A percentile compares a stretch with the other conserved stretches of the same genome.
These are phyloP conservation scores for Prunus fruticosa DNA, from an alignment of 306 rosid species.

Conservation along the genomic window DNA sequence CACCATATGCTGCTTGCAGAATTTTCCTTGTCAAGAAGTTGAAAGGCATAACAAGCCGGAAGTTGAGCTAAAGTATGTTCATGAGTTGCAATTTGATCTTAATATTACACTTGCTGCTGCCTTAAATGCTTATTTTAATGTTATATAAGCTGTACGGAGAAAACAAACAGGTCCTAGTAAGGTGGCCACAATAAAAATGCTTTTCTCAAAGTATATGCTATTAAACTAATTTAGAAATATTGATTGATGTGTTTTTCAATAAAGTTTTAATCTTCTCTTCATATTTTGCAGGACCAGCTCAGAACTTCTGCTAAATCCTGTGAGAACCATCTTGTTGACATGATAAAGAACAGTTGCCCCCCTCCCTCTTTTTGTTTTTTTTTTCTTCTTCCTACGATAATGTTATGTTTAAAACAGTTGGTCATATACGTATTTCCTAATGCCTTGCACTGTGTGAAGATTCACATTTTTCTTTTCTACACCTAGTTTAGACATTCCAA, in stretches of 20 bases:
- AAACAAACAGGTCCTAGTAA: neutral
- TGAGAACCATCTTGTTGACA: constrained; percentile 40
- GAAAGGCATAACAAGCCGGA: constrained; percentile 99
- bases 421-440: neutral
- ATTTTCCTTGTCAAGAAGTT: constrained; percentile 98
- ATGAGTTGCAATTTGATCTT: constrained; percentile 8
- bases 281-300: constrained; percentile 77
- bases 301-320: constrained; percentile 88
- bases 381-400: neutral
- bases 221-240: neutral
- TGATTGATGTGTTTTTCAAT: neutral
- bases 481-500: neutral
- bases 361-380: neutral
- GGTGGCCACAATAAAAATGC: neutral
- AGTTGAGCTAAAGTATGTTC: constrained; percentile 83
- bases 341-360: neutral
- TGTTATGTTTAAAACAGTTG: neutral
- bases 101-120: neutral
- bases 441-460: neutral
- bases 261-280: constrained; percentile 5
- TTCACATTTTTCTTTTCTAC: neutral
- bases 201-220: neutral
- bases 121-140: neutral
- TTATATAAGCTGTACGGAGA: neutral
- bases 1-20: constrained; percentile 38